A percentile compares a stretch with the other conserved stretches of the same genome.
Conservation (phyloP, 495 filamentous ascomycete species). For the Daldinia loculata region DNA sequence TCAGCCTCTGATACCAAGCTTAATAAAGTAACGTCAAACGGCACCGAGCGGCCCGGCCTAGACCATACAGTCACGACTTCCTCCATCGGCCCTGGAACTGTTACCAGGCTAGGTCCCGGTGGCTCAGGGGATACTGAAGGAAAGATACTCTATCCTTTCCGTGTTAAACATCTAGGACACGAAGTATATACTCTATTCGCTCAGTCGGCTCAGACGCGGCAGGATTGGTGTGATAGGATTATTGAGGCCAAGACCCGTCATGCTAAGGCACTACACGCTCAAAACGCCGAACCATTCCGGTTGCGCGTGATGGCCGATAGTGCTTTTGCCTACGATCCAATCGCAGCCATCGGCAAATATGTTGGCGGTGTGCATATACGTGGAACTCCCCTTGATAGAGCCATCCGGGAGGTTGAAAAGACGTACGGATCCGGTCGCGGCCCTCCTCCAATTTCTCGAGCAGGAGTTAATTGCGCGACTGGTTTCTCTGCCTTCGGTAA, state of each 20-base stretch:
- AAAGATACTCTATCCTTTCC: constrained; percentile 91
- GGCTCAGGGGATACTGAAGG: constrained; percentile 68
- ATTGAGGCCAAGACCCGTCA: constrained; percentile 93
- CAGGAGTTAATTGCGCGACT: constrained; percentile 90
- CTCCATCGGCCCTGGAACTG: constrained; percentile 54
- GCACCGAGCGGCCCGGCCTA: constrained; percentile 64
- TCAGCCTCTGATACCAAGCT: constrained; percentile 60
- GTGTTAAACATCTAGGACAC: constrained; percentile 94
- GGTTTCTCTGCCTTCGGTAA: constrained; percentile 83
- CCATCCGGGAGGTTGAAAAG: constrained; percentile 87
- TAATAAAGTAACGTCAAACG: constrained; percentile 59
- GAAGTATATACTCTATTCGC: constrained; percentile 91
- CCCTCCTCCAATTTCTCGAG: constrained; percentile 79
- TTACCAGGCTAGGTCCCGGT: constrained; percentile 58
- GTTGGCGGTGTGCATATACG: constrained; percentile 66
- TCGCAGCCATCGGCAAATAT: constrained; percentile 55
- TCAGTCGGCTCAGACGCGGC: constrained; percentile 71
- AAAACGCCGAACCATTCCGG: constrained; percentile 96
- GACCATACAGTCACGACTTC: constrained; percentile 70
- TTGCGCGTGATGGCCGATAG: constrained; percentile 90
- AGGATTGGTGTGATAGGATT: constrained; percentile 93
- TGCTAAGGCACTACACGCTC: constrained; percentile 83
- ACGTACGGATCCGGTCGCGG: constrained; percentile 71
- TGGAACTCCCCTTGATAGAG: constrained; percentile 90
- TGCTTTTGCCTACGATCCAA: constrained; percentile 85